Evolutionary conservation across 352 stramenopile genomes (phyloP), one percentile per base, ranked within the genome.

Genomic region (Globisporangium recalcitrans): DNA sequence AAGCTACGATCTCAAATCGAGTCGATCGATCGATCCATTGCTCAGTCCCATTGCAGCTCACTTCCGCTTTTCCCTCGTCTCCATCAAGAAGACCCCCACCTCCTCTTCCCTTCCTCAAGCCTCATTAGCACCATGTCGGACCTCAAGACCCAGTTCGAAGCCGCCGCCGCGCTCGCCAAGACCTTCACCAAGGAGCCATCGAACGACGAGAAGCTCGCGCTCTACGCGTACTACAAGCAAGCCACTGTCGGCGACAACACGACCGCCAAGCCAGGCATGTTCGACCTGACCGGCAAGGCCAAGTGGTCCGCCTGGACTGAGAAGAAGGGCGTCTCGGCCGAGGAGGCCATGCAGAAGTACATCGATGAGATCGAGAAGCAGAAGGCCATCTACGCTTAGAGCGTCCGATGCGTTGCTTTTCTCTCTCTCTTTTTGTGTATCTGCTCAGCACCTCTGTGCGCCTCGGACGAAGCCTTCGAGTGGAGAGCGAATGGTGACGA

Each of bases 201-300:
- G n/a, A 94, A 97, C 82, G 84, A 93, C 53, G 85, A 97, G 70
- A 96, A 96, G 81, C 85, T 97, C 62, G 72, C 76, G 26, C 70
- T 97, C 52, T 97, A 97, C 79, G 80, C 83, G n/a, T 80, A 84
- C 69, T 97, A 82, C 85, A 97, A 97, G 83, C 88, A 97, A 74
- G 87, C 85, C 49, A 97, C 84, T 11, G 69, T 90, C 26, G 88
- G 88, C 21, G 87, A 97, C 81, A 89, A 90, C 74, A 91, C 78
- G 63, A 92, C 83, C 52, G 32, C 75, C 58, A 84, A 83, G 65
- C 83, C 88, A 6, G 86, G 87, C 64, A 94, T 96, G 82, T 91
- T 95, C 61, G 83, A 96, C 72, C 60, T 96, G 32, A 88, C 74
- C 52, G 84, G 75, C 67, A 93, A 94, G 74, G 84, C 84, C 70